Conservation (phyloP, 306 rosid species). For the Chamaecrista fasciculata region DNA sequence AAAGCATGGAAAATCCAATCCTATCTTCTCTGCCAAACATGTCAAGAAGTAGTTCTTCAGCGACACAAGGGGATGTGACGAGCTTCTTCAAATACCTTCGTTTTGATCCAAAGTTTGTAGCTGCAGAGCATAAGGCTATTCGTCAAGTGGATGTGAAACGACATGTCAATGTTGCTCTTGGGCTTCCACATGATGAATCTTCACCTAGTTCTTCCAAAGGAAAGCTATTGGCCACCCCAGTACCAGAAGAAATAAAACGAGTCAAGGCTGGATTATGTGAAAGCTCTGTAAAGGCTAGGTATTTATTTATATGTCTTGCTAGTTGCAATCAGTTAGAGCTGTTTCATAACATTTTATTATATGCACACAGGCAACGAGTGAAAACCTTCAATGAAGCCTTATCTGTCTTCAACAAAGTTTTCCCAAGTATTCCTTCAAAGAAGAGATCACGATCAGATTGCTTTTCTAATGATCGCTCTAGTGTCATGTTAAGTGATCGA, state of each 20-base stretch:
- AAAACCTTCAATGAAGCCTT: constrained; percentile 78
- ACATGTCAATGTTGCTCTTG: constrained; percentile 58
- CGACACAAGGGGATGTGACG: constrained; percentile 64
- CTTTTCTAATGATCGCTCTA: constrained; percentile 65
- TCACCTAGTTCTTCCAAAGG: constrained; percentile 78
- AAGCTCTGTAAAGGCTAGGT: constrained; percentile 77
- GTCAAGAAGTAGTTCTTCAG: constrained; percentile 74
- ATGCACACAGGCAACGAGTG: constrained; percentile 75
- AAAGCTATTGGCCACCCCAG: constrained; percentile 58
- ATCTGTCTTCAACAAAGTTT: constrained; percentile 69
- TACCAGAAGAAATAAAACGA: constrained; percentile 79
- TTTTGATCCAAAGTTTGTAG: constrained; percentile 73
- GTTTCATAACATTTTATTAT: constrained; percentile 38
- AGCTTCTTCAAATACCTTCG: constrained; percentile 59
- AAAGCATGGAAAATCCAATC: constrained; percentile 76
- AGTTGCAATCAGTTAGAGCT: constrained; percentile 28
- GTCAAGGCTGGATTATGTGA: constrained; percentile 51
- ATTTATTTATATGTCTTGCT: constrained; percentile 46
- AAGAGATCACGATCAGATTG: constrained; percentile 93
- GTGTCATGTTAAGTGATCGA: constrained; percentile 64
- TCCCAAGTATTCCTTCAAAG: constrained; percentile 77
- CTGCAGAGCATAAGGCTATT: constrained; percentile 67
- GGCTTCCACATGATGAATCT: constrained; percentile 81
- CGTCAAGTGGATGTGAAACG: constrained; percentile 73
- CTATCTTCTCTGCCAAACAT: constrained; percentile 82